Evolutionary conservation across 345 rosid species (phyloP).

Genomic region (Psidium friedrichsthalianum): DNA sequence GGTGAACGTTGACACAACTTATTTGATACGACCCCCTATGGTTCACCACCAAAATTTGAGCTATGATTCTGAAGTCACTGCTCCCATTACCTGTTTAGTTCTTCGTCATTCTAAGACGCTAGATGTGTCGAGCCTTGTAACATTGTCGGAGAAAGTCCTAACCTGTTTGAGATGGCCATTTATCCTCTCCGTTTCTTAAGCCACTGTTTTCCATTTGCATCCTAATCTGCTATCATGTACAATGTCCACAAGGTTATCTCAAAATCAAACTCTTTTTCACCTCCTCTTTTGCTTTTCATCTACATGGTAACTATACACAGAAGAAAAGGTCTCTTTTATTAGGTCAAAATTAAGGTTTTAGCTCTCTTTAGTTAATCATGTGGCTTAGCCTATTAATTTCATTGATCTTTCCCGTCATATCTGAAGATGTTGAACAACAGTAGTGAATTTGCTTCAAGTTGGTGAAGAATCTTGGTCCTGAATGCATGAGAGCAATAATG

Average conservation of each 20-base stretch:
- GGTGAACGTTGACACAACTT: not conserved
- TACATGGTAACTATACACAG: not conserved
- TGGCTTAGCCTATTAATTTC: no score
- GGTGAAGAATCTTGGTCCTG: not conserved
- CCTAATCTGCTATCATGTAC: not conserved
- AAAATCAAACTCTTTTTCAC: not conserved
- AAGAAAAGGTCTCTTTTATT: not conserved
- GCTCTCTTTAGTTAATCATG: no score
- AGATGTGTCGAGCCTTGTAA: not conserved
- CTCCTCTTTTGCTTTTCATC: not conserved
- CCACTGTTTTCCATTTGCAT: not conserved
- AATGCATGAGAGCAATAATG: not conserved
- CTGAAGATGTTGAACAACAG: not conserved
- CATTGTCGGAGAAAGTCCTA: not conserved
- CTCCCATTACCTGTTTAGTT: not conserved
- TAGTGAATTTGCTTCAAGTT: not conserved
- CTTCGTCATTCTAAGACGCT: not conserved
- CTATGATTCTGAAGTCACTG: not conserved
- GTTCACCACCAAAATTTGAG: not conserved
- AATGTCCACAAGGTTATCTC: not conserved
- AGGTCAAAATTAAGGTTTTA: no score
- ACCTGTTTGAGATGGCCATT: not conserved
- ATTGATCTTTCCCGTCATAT: not conserved
- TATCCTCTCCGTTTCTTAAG: not conserved
- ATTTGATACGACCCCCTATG: not conserved